Evolutionary conservation across 2,329 filamentous ascomycete species (phyloP), one percentile per base, ranked within the genome.

Genomic region (Harringtonia aguacate): DNA sequence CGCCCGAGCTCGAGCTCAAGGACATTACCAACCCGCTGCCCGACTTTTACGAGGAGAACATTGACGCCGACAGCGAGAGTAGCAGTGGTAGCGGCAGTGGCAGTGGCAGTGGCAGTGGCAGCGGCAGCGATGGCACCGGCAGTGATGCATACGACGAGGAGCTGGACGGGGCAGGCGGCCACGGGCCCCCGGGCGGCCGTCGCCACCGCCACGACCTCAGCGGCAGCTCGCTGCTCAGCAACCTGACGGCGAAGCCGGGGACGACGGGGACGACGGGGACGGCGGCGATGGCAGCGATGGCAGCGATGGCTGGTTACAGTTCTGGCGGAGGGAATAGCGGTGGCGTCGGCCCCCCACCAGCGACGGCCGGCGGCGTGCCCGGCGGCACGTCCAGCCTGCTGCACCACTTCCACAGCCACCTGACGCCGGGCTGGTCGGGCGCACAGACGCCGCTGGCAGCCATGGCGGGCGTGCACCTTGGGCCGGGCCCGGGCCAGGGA

Each of bases 21-120:
- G 92, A 97, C 61, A 89, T 98, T 48, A 94, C 90, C 54, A 89
- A 98, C 60, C 92, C 92, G 2, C 74, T 97, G 46, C 82, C 88
- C 1, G 92, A 98, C 56, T 98, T 98, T 59, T 98, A 98, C 68
- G 92, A 95, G 55, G 81, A 86, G 53, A 79, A 84, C 22, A 68
- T 79, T 31, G 82, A 84, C 47, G 73, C 70, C 10, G 63, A 64
- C 7, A 69, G 67, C 3, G 70, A 72, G 3, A 53, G 20, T 58
- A 54, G 48, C 52, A 47, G 56, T 57, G 47, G 61, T 61, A 33
- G 57, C 64, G 41, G 56, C 57, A 38, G 50, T 46, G 10, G 47
- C 52, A 34, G 39, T 48, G 15, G 4, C 39, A 44, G 20, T 21
- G 39, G 27, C 27, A 36, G 64, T 64, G 48, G 63, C 61, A 20